Evolutionary conservation across 345 rosid species (phyloP).

Genomic region (Hibiscus trionum): DNA sequence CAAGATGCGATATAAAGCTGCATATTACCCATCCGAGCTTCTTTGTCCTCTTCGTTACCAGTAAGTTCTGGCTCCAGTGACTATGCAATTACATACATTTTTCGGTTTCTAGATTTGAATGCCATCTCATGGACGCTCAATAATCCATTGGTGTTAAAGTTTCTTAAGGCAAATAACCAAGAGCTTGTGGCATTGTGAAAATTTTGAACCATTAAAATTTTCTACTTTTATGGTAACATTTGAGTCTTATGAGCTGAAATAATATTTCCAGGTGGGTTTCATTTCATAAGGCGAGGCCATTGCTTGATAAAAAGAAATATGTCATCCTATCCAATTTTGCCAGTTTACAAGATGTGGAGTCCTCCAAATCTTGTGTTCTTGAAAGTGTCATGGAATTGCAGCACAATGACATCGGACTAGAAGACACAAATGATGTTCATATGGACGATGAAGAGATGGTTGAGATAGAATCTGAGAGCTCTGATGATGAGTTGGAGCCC

Average conservation of each 20-base stretch:
- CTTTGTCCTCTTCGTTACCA: conserved; percentile 85
- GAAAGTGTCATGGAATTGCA: conserved; percentile 27
- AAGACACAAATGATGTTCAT: conserved; percentile 27
- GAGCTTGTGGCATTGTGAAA: neutral
- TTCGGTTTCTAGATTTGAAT: neutral
- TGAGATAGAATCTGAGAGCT: conserved; percentile 39
- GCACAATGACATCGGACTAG: conserved; percentile 32
- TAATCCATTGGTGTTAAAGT: neutral
- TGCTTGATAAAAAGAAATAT: conserved; percentile 70
- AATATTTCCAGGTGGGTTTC: conserved; percentile 75
- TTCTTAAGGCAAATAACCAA: neutral
- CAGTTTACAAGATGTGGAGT: conserved; percentile 28
- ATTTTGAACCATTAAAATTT: neutral
- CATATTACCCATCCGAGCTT: conserved; percentile 86
- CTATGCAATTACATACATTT: neutral
- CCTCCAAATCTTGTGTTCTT: conserved; percentile 25
- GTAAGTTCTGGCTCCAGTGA: conserved; percentile 42
- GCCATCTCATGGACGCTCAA: neutral
- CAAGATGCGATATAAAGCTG: conserved; percentile 98
- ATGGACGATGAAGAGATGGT: conserved; percentile 38
- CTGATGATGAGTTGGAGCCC: conserved; percentile 36
- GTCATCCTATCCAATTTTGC: conserved; percentile 59
- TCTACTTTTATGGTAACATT: neutral
- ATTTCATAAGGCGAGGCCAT: conserved; percentile 48
- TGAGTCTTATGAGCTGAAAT: conserved; percentile 14